Evolutionary conservation across 1,284 basidiomycete genomes (phyloP), one percentile per base, ranked within the genome.

Genomic region (Cerrena zonata): DNA sequence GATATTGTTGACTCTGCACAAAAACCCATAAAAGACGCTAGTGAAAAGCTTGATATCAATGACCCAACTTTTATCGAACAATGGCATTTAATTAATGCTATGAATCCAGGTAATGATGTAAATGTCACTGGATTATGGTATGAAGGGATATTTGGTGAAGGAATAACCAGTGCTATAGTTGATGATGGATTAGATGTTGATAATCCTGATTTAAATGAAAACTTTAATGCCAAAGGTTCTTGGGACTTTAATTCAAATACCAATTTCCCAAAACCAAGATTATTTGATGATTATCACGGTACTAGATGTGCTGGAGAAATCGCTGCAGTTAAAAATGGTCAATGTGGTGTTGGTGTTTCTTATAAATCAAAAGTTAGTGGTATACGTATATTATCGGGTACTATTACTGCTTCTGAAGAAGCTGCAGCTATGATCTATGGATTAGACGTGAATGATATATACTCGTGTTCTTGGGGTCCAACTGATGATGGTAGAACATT

Each of bases 351-450:
- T 4, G 96, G 96, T 19, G 90, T 99, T 46, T 92, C 96, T 1
- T 94, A 96, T 65, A 75, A 88, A 5, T 86, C 94, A 43, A 89
- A 91, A 60, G 86, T 99, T 49, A 90, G 95, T 13, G 96, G 94
- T 19, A 79, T 99, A 27, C 89, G 96, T 47, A 99, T 99, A 58
- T 82, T 99, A 43, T 97, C 94, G 1, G 94, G 91, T 0, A 85
- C 91, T n/a, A 97, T 99, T 57, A 88, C 93, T 4, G 95, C 99
- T 65, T 85, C 90, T n/a, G 96, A 99, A 68, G 96, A 99, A 70
- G 94, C 96, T 1, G 85, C 92, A 1, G 86, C 95, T 3, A 82
- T 99, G 56, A 99, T 99, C 71, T 97, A 82, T 63, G 91, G 86
- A 13, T 99, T 86, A 67, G 89, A 98, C 61, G 86, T 91, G 58